Conservation (phyloP, 257 asterid genomes). For the Sherardia arvensis region DNA sequence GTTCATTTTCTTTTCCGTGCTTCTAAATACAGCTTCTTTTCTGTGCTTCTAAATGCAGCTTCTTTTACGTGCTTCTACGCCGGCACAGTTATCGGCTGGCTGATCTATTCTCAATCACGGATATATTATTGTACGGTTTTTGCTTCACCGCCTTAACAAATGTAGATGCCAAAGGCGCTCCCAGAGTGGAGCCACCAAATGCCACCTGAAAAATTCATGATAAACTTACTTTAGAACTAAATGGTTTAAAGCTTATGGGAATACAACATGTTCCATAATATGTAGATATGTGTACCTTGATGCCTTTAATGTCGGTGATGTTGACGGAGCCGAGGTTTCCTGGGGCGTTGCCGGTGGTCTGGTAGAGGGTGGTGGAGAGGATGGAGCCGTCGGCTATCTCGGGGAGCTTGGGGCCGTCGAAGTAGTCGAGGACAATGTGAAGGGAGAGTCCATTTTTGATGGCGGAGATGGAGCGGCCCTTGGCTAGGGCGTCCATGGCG, state of each 20-base stretch:
- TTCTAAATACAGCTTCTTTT: too few species aligned
- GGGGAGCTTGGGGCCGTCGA: slow-evolving; percentile 70
- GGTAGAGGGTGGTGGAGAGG: slow-evolving; percentile 79
- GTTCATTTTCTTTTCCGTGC: too few species aligned
- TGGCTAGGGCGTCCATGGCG: slow-evolving; percentile 54
- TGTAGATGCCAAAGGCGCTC: slow-evolving; percentile 50
- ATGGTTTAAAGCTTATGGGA: too few species aligned
- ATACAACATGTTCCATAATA: too few species aligned
- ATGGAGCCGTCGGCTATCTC: slow-evolving; percentile 73
- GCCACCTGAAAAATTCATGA: slow-evolving; percentile 44
- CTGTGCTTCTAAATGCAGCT: too few species aligned
- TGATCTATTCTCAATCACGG: slow-evolving; percentile 70
- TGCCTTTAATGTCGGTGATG: slow-evolving; percentile 75
- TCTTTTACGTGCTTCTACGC: too few species aligned
- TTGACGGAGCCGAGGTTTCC: slow-evolving; percentile 78
- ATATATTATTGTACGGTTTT: slow-evolving; percentile 60
- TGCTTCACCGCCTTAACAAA: slow-evolving; percentile 53
- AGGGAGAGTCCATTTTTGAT: slow-evolving; percentile 57
- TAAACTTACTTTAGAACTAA: too few species aligned
- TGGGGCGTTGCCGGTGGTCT: slow-evolving; percentile 83
- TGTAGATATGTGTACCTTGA: slow-evolving; percentile 27
- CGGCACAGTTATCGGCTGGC: slow-evolving; percentile 59
- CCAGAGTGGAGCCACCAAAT: slow-evolving; percentile 75
- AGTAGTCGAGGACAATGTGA: slow-evolving; percentile 85
- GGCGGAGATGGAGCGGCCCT: slow-evolving; percentile 55